Base-by-base conservation (phyloP, 495 filamentous ascomycete genomes). In the Tuber indicum region DNA sequence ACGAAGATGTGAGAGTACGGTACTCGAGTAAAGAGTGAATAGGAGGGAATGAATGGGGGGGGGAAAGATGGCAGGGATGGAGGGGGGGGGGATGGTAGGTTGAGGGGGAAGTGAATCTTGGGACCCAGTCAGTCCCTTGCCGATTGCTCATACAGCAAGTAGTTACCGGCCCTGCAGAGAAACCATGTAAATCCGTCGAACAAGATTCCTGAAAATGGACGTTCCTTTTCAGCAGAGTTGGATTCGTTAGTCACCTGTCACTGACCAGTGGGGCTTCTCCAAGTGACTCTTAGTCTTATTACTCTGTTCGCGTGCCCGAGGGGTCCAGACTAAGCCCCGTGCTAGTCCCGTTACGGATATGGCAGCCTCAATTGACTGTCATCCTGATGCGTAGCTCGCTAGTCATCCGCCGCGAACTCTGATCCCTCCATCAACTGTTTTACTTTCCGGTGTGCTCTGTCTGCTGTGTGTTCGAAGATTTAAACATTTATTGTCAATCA, bases 211-310 rank as follows among this genome's bases (percentile, higher is more conserved):
- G 77, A 58, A 80, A 75, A 70, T 74, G 62, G 66, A 41, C 32
- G 47, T 74, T 49, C 73, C 74, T 74, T 74, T 80, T 62, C 16
- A 49, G 42, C 70, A 49, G 77, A 74, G 74, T 74, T 79, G 74
- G 74, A 79, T 70, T 72, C 71, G 78, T 79, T 80, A 80, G 78
- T 80, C 78, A 80, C 78, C 78, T 80, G 78, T 80, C 76, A 79
- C 49, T 74, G 46, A 72, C 78, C 77, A 78, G 77, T 73, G 42
- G 73, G 44, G 74, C 71, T 76, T 79, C 73, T 71, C 78, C 76
- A 79, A 80, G 78, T 80, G 78, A 80, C 78, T 80, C 78, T 80
- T 66, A 32, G 58, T 66, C 58, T 80, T 79, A 80, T 80, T 80
- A 80, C 78, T 80, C 78, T 80, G 77, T 80, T 80, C 78, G 78